phyloP scores from a whole-genome alignment of 129 eudicot genomes.

The Escallonia herrerae region DNA sequence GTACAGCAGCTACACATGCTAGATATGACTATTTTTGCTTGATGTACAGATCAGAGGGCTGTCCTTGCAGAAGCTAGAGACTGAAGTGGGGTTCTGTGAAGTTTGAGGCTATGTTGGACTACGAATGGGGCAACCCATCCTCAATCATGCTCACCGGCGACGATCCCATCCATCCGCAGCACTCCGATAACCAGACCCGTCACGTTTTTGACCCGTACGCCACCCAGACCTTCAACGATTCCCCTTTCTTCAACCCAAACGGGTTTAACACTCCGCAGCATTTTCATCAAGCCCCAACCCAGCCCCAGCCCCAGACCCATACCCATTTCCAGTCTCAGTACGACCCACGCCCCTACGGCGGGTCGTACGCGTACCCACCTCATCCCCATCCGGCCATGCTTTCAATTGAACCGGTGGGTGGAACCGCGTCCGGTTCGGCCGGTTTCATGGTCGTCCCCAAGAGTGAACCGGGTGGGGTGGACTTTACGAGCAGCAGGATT shows the following conservation, averaged over 20 bases:
- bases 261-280: conserved; percentile 10
- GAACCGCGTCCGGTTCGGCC: conserved; percentile 17
- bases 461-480: conserved; percentile 52
- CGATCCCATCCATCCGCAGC: conserved; percentile 21
- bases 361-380: conserved; percentile 16
- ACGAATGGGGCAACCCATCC: conserved; percentile 82
- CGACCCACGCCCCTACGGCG: conserved; percentile 62
- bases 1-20: background rate
- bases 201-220: conserved; percentile 45
- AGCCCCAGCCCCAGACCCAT: too few relatives aligned
- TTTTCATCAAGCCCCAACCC: conserved; percentile 22
- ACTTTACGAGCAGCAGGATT: conserved; percentile 46
- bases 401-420: conserved; percentile 30
- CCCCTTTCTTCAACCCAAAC: conserved; percentile 17
- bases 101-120: conserved; percentile 55
- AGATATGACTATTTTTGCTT: conserved; percentile 7
- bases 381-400: conserved; percentile 22
- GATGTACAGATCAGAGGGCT: conserved; percentile 24
- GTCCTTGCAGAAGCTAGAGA: background rate
- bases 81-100: background rate
- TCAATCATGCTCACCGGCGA: conserved; percentile 50
- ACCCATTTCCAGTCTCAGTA: conserved; percentile 41
- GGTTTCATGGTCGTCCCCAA: conserved; percentile 74
- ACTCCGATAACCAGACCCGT: conserved; percentile 35
- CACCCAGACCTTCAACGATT: conserved; percentile 39